These are phyloP conservation scores for Scenedesmus sp. DNA, from an alignment of 163 green algal genomes.

Conservation along the genomic window DNA sequence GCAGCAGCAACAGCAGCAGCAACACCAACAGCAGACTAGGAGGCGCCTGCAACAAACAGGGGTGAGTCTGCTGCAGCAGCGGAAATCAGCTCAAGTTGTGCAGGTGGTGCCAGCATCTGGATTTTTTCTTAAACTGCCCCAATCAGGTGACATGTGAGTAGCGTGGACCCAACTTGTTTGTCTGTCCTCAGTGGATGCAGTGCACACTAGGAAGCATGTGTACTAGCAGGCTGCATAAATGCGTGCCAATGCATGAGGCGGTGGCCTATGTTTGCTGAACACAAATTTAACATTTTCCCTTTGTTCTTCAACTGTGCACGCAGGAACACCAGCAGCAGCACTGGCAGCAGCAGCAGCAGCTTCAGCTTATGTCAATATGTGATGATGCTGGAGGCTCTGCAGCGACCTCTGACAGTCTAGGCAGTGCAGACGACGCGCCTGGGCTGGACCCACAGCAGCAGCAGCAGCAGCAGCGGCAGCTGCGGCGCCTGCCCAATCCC, in stretches of 20 bases:
- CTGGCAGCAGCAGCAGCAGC: neutral
- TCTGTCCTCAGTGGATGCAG: too few species aligned
- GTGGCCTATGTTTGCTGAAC: neutral
- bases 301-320: neutral
- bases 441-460: neutral
- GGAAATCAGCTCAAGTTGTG: neutral
- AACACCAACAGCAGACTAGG: neutral
- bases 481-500: neutral
- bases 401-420: neutral
- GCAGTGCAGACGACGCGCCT: neutral
- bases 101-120: neutral
- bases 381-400: neutral
- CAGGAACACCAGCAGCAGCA: slow-evolving; percentile 13
- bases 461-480: neutral
- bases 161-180: neutral
- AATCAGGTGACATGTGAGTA: too few species aligned
- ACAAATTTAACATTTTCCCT: neutral
- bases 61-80: neutral
- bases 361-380: neutral
- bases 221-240: neutral
- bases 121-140: too few species aligned
- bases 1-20: neutral
- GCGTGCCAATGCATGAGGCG: neutral
- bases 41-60: neutral
- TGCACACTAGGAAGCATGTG: neutral